Evolutionary conservation across 768 basidiomycete species (phyloP), one percentile per base, ranked within the genome.

Genomic region (Mrakia hoshinonis): DNA sequence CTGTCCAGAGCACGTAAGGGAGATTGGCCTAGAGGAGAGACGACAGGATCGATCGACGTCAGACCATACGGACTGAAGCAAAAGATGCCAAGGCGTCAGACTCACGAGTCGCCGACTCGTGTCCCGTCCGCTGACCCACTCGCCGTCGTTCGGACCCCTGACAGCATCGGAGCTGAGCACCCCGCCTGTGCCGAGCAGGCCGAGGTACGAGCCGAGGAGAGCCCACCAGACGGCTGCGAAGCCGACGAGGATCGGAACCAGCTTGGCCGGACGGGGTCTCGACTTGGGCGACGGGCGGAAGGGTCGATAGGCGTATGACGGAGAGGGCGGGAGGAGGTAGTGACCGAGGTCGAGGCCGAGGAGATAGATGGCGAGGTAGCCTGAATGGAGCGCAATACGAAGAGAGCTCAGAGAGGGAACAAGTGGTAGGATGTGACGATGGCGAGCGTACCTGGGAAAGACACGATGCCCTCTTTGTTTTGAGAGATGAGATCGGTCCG

Each of bases 391-490:
- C 22, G 12, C 7, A 13, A 47, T 11, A 15, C 20, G 5, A 34
- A 5, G 67, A 54, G 22, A 34, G 38, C 11, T 13, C 48, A 72
- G 69, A 22, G 47, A 43, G 64, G 24, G 34, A 31, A 29, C 10
- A 29, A n/a, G 61, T 43, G 26, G 55, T 39, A 34, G 58, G 11
- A 7, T 24, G 43, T 26, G 5, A 11, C 29, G 18, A 51, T 36
- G 20, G 54, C 2, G 55, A 65, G n/a, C 76, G n/a, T 39, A 88
- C 90, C 91, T 68, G 85, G 79, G 24, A 95, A 82, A 1, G 90
- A 92, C 39, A 89, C 82, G 26, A 99, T 77, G 0, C 96, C 96
- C 78, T 99, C 96, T 77, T 96, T 96, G 82, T 99, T 98, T 24
- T 86, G 84, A 43, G 85, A 86, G 43, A 97, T 74, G 4, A 94